Evolutionary conservation across 1,284 basidiomycete species (phyloP).

Genomic region (Ceratobasidium sp.): DNA sequence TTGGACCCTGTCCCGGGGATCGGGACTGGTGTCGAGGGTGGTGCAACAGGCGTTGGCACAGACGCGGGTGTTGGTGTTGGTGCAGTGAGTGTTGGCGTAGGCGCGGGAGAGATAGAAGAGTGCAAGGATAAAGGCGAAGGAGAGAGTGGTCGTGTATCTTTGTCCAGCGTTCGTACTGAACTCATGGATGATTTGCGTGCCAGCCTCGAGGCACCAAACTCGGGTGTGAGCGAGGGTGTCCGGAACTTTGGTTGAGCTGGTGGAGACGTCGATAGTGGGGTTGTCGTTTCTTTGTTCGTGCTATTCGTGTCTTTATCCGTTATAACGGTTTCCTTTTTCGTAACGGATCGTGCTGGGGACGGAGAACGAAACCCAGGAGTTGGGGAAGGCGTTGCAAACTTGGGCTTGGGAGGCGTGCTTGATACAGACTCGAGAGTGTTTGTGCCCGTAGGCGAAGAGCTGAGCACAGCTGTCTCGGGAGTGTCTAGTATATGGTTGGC

Average conservation of each 20-base stretch:
- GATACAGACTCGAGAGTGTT: background rate
- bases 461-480: background rate
- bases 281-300: background rate
- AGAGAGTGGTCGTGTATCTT: constrained; percentile 10
- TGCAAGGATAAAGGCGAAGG: constrained; percentile 18
- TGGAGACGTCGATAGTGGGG: background rate
- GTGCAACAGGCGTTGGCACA: background rate
- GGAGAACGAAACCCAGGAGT: background rate
- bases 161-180: constrained; percentile 26
- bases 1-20: background rate
- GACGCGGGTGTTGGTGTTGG: background rate
- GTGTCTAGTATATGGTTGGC: background rate
- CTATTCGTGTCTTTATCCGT: background rate
- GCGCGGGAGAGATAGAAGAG: background rate
- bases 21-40: background rate
- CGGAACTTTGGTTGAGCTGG: constrained; percentile 26
- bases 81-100: background rate
- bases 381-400: background rate
- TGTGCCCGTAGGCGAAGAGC: background rate
- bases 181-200: constrained; percentile 32
- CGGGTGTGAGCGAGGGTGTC: constrained; percentile 10
- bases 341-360: background rate
- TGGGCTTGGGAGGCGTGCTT: background rate
- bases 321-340: background rate
- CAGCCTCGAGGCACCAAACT: constrained; percentile 27